Evolutionary conservation across 1,139 yeast genomes (phyloP).

Genomic region (Chernovozyma sophiae-reginae): DNA sequence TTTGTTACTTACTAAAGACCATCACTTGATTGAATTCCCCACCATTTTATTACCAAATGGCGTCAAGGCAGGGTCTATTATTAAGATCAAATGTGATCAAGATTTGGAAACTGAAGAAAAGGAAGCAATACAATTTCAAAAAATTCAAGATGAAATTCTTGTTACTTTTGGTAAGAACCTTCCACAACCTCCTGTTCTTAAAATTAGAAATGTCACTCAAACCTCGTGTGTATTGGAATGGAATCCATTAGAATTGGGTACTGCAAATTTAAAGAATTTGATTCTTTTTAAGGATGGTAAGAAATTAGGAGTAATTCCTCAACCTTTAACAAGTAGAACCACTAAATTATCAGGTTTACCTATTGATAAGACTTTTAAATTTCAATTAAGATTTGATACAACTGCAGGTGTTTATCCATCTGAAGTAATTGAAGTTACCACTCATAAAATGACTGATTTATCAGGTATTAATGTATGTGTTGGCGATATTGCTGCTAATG

Average conservation of each 20-base stretch:
- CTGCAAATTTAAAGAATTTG: slow-evolving; percentile 74
- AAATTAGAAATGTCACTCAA: slow-evolving; percentile 78
- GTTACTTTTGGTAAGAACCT: slow-evolving; percentile 66
- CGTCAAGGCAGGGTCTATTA: slow-evolving; percentile 91
- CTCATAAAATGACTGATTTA: slow-evolving; percentile 95
- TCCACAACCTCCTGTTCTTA: slow-evolving; percentile 72
- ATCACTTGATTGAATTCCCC: slow-evolving; percentile 93
- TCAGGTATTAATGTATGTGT: slow-evolving; percentile 90
- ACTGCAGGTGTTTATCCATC: slow-evolving; percentile 84
- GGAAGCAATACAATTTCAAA: slow-evolving; percentile 56
- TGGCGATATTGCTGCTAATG: slow-evolving; percentile 69
- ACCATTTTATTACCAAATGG: slow-evolving; percentile 88
- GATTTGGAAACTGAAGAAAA: slow-evolving; percentile 64
- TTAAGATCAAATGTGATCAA: slow-evolving; percentile 78
- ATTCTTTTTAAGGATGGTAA: slow-evolving; percentile 75
- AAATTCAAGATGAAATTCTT: slow-evolving; percentile 71
- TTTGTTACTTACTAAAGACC: slow-evolving; percentile 82
- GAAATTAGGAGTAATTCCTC: slow-evolving; percentile 82
- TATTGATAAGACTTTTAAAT: slow-evolving; percentile 75
- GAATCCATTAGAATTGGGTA: slow-evolving; percentile 83
- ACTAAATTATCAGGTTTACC: slow-evolving; percentile 91
- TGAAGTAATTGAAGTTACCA: slow-evolving; percentile 62
- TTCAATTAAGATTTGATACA: slow-evolving; percentile 77
- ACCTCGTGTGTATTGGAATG: slow-evolving; percentile 93
- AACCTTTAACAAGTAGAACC: slow-evolving; percentile 72